Evolutionary conservation across 225 moss, liverwort and hornwort species (phyloP).

Genomic region (Sphagnum contortum): DNA sequence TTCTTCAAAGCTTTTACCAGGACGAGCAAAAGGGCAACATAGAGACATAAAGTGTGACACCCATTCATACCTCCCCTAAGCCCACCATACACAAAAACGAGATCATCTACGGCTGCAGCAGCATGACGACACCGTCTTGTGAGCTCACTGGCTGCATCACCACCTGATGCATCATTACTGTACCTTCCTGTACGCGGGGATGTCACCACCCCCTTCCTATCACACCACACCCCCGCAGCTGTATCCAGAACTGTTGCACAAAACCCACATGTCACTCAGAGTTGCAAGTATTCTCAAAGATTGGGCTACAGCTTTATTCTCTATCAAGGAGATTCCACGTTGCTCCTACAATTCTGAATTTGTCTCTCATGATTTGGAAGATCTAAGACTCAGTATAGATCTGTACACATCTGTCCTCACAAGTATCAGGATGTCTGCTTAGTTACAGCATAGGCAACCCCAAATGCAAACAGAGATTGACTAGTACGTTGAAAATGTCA

Average conservation of each 20-base stretch:
- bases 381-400: too few relatives aligned
- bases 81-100: conserved; percentile 57
- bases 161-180: conserved; percentile 56
- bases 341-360: too few relatives aligned
- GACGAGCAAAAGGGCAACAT: background rate
- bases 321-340: too few relatives aligned
- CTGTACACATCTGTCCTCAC: too few relatives aligned
- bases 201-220: conserved; percentile 47
- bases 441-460: too few relatives aligned
- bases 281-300: background rate
- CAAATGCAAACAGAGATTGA: too few relatives aligned
- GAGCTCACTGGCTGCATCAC: conserved; percentile 53
- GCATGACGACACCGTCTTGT: conserved; percentile 69
- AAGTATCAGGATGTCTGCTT: too few relatives aligned
- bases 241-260: conserved; percentile 49
- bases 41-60: background rate
- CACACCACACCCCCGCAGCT: conserved; percentile 65
- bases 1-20: background rate
- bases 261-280: background rate
- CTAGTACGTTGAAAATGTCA: too few relatives aligned
- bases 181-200: conserved; percentile 49
- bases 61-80: conserved; percentile 48
- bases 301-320: too few relatives aligned
- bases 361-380: too few relatives aligned
- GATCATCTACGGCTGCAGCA: conserved; percentile 51